Conservation (phyloP, 306 rosid genomes). For the Inga oerstediana region DNA sequence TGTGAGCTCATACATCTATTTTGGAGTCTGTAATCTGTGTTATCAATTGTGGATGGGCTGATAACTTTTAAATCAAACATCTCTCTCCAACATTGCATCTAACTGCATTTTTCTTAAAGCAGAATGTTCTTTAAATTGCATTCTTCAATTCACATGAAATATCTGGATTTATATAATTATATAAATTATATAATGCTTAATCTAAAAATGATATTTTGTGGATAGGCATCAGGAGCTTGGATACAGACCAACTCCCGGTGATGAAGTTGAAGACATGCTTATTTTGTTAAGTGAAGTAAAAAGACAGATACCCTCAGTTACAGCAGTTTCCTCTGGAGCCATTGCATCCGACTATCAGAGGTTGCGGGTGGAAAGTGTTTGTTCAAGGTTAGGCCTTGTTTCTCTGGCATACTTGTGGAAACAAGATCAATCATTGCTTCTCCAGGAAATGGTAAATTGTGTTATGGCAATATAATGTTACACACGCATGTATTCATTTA, state of each 20-base stretch:
- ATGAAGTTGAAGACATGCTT: constrained; percentile 96
- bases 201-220: constrained; percentile 31
- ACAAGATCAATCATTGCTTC: constrained; percentile 93
- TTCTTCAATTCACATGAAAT: constrained; percentile 2
- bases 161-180: constrained; percentile 21
- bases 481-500: constrained; percentile 10
- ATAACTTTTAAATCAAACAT: not conserved
- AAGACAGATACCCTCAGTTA: constrained; percentile 77
- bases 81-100: not conserved
- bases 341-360: constrained; percentile 98
- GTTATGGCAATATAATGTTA: constrained; percentile 23
- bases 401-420: constrained; percentile 96
- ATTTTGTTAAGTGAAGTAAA: constrained; percentile 83
- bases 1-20: not conserved
- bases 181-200: constrained; percentile 8
- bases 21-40: constrained; percentile 6
- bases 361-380: constrained; percentile 94
- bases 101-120: not conserved
- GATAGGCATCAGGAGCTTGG: constrained; percentile 85
- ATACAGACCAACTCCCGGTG: constrained; percentile 82
- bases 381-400: constrained; percentile 99
- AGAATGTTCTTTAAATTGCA: not conserved
- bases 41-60: not conserved
- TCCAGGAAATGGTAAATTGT: constrained; percentile 87
- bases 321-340: constrained; percentile 94